Conservation (phyloP, 2,329 filamentous ascomycete species). For the Fonsecaea erecta region DNA sequence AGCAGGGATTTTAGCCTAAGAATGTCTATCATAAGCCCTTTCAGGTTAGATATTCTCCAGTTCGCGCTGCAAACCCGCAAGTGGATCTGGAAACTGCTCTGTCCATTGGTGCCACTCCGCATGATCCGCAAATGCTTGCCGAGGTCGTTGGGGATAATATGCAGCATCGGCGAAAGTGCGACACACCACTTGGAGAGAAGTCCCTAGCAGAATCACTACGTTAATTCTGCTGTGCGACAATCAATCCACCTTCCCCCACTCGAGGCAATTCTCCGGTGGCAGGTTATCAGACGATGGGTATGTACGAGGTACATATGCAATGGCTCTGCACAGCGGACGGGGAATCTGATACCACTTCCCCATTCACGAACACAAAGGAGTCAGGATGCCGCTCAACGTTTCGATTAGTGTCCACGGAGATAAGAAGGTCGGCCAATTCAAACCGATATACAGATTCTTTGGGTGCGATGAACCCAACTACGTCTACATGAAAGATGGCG, state of each 20-base stretch:
- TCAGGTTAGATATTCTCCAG: background rate
- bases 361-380: background rate
- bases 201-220: background rate
- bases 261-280: background rate
- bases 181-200: background rate
- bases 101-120: background rate
- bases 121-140: background rate
- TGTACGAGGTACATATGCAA: background rate
- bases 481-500: slow-evolving; percentile 12
- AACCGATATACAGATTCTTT: slow-evolving; percentile 9
- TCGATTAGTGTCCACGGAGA: background rate
- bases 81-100: background rate
- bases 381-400: slow-evolving; percentile 1
- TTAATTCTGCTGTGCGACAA: background rate
- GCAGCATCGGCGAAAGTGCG: background rate
- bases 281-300: background rate
- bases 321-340: background rate
- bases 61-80: background rate
- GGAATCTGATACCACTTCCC: background rate
- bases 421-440: background rate
- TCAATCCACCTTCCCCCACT: background rate
- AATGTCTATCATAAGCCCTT: background rate
- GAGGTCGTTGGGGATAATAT: background rate
- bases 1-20: background rate
- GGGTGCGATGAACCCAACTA: slow-evolving; percentile 10